A percentile compares a stretch with the other conserved stretches of the same genome.
Evolutionary conservation across 306 rosid genomes (phyloP).

Genomic region (Cucumis hystrix): DNA sequence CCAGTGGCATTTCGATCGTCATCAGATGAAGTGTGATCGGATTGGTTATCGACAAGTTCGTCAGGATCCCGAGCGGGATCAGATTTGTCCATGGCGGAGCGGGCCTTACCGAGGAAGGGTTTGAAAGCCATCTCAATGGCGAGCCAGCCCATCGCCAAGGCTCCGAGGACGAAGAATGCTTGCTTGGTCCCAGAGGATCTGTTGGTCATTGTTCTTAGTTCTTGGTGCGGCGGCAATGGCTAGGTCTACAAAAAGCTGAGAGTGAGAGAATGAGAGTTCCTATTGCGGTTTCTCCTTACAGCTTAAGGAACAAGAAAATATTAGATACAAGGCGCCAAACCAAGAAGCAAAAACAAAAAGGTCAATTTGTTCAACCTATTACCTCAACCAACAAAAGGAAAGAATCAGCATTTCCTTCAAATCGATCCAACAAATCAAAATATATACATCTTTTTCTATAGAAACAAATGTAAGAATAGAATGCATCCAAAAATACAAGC

Average conservation of each 20-base stretch:
- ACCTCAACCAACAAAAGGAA: background rate
- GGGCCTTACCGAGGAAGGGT: conserved; percentile 50
- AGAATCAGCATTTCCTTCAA: no score
- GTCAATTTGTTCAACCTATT: background rate
- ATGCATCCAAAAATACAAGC: no score
- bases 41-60: conserved; percentile 19
- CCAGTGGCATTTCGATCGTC: background rate
- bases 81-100: conserved; percentile 48
- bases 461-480: no score
- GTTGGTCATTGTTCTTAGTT: conserved; percentile 26
- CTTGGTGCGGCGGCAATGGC: background rate
- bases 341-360: background rate
- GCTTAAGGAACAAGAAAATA: background rate
- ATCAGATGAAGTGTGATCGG: background rate
- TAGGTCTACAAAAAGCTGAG: background rate
- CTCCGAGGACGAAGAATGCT: conserved; percentile 55
- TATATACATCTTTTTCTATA: no score
- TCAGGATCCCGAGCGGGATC: conserved; percentile 75
- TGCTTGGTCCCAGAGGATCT: conserved; percentile 33
- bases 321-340: background rate
- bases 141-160: conserved; percentile 64
- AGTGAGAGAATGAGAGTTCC: background rate
- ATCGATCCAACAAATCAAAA: no score
- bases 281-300: background rate
- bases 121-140: conserved; percentile 71